Percentiles rank a stretch among this genome's conserved stretches.
Evolutionary conservation across 257 asterid genomes (phyloP).

Genomic region (Cynanchum wilfordii): DNA sequence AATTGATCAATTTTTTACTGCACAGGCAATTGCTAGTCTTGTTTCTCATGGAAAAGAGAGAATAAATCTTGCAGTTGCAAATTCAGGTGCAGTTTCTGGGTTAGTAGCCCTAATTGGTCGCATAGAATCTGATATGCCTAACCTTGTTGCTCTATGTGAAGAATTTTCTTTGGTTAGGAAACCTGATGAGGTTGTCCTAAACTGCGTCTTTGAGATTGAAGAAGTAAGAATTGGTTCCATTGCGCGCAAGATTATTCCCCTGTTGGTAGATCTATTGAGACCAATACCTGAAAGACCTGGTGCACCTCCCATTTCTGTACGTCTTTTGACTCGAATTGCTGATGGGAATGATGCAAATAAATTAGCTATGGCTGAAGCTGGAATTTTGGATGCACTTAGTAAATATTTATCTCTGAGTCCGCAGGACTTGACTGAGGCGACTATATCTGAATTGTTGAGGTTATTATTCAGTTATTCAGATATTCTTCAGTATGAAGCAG

Average conservation of each 20-base stretch:
- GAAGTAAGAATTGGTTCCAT: slow-evolving; percentile 65
- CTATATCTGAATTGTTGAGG: slow-evolving; percentile 67
- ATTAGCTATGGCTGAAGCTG: slow-evolving; percentile 82
- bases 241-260: slow-evolving; percentile 67
- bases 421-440: slow-evolving; percentile 69
- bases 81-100: slow-evolving; percentile 70
- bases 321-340: slow-evolving; percentile 65
- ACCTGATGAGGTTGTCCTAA: slow-evolving; percentile 68
- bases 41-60: slow-evolving; percentile 55
- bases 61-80: slow-evolving; percentile 61
- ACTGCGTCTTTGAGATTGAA: slow-evolving; percentile 60
- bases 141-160: slow-evolving; percentile 59
- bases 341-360: slow-evolving; percentile 68
- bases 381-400: slow-evolving; percentile 67
- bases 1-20: slow-evolving; percentile 66
- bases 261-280: slow-evolving; percentile 74
- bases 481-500: slow-evolving; percentile 54
- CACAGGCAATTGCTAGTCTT: slow-evolving; percentile 82
- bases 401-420: slow-evolving; percentile 84
- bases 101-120: slow-evolving; percentile 60
- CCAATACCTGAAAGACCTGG: slow-evolving; percentile 85
- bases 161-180: slow-evolving; percentile 64
- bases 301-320: slow-evolving; percentile 70
- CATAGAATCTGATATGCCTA: slow-evolving; percentile 57
- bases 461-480: slow-evolving; percentile 60